These are phyloP conservation scores for Colletotrichum brevisporum DNA, from an alignment of 2,329 filamentous ascomycete species.

Conservation along the genomic window DNA sequence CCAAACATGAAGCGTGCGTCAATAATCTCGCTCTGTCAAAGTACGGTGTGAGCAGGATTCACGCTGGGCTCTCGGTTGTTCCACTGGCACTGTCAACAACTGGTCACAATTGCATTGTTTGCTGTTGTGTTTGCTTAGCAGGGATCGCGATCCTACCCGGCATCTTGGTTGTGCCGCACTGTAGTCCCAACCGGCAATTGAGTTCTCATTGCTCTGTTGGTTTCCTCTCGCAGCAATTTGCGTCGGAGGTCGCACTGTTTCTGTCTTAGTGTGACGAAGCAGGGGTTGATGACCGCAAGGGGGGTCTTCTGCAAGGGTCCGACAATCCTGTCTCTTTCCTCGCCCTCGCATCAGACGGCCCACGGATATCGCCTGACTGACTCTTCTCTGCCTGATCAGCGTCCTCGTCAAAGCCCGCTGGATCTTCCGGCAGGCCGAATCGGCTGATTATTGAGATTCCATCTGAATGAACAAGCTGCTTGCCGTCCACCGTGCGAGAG, in stretches of 20 bases:
- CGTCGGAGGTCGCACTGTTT: not conserved
- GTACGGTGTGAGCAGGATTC: not conserved
- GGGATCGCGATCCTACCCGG: slow-evolving; percentile 20
- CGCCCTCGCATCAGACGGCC: no score
- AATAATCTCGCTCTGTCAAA: slow-evolving; percentile 4
- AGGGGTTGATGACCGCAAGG: not conserved
- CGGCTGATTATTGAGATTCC: no score
- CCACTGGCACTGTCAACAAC: not conserved
- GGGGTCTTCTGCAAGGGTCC: not conserved
- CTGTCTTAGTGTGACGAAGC: not conserved
- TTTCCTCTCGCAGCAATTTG: not conserved
- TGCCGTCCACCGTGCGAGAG: no score
- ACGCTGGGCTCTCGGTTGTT: not conserved
- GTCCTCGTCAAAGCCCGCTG: no score
- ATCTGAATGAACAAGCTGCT: no score
- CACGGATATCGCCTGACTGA: no score
- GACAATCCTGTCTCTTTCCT: no score
- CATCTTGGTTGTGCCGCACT: not conserved
- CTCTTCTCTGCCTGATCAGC: no score
- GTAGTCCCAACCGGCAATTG: not conserved
- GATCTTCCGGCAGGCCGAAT: no score
- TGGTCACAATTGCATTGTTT: slow-evolving; percentile 5
- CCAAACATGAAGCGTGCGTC: not conserved
- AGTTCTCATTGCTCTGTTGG: not conserved
- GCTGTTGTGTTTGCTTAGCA: slow-evolving; percentile 4